These are phyloP conservation scores for Zangia roseola DNA, from an alignment of 768 basidiomycete genomes.

Conservation along the genomic window DNA sequence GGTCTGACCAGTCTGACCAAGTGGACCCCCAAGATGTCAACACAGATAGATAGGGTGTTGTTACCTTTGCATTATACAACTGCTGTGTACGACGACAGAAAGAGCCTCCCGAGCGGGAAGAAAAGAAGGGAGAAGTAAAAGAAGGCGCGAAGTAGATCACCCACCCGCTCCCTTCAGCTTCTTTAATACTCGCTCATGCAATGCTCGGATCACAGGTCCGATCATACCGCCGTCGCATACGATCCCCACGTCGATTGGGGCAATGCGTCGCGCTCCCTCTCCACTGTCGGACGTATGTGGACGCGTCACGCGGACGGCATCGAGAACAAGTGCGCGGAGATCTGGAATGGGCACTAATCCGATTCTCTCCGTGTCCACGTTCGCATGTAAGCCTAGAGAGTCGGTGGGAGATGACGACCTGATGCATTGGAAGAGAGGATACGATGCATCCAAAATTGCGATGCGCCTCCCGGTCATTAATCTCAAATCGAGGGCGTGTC, in stretches of 20 bases:
- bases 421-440: slow-evolving; percentile 46
- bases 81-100: not conserved
- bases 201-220: slow-evolving; percentile 43
- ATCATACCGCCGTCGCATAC: slow-evolving; percentile 55
- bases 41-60: too few species aligned
- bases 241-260: slow-evolving; percentile 59
- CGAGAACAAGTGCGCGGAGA: slow-evolving; percentile 49
- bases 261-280: slow-evolving; percentile 39
- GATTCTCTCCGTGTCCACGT: slow-evolving; percentile 16
- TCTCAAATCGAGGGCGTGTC: slow-evolving; percentile 79
- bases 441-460: slow-evolving; percentile 71
- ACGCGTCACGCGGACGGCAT: slow-evolving; percentile 42
- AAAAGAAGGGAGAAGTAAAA: not conserved
- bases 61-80: too few species aligned
- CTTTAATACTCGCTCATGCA: slow-evolving; percentile 48
- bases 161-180: slow-evolving; percentile 20
- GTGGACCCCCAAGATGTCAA: too few species aligned
- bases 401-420: not conserved
- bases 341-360: slow-evolving; percentile 61
- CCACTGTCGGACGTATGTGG: slow-evolving; percentile 6
- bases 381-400: not conserved
- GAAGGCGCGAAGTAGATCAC: slow-evolving; percentile 1
- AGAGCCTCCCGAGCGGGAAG: not conserved
- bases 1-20: too few species aligned
- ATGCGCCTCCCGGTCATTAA: slow-evolving; percentile 66